Conservation (phyloP, 208 protist genomes). For the Wallacemonas rigidus region DNA sequence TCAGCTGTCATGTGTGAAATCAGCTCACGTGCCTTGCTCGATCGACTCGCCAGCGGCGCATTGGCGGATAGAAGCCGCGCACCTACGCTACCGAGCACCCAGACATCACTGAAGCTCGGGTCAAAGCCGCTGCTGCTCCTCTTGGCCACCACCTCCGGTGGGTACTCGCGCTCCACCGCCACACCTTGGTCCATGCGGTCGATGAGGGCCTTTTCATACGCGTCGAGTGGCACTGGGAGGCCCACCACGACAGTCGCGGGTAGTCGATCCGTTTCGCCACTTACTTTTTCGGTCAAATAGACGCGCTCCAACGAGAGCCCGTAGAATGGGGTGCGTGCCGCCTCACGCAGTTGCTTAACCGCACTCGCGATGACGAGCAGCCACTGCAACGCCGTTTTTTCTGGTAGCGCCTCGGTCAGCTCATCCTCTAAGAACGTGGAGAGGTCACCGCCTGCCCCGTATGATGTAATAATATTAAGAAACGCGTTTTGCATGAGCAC, state of each 20-base stretch:
- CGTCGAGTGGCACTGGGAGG: slow-evolving; percentile 55
- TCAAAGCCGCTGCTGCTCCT: slow-evolving; percentile 37
- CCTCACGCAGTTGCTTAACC: slow-evolving; percentile 46
- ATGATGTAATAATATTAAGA: slow-evolving; percentile 68
- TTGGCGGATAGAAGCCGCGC: slow-evolving; percentile 52
- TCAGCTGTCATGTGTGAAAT: slow-evolving; percentile 59
- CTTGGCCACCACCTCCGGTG: slow-evolving; percentile 56
- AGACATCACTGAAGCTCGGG: slow-evolving; percentile 63
- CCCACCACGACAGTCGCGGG: slow-evolving; percentile 40
- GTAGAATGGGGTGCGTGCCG: slow-evolving; percentile 43
- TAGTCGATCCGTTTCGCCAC: slow-evolving; percentile 15
- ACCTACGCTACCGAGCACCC: slow-evolving; percentile 64
- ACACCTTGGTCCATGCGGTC: slow-evolving; percentile 54
- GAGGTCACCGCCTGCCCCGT: slow-evolving; percentile 58
- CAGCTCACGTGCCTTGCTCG: slow-evolving; percentile 37
- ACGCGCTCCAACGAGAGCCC: slow-evolving; percentile 63
- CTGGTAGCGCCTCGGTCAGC: slow-evolving; percentile 31
- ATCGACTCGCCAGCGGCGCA: slow-evolving; percentile 36
- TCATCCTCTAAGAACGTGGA: slow-evolving; percentile 63
- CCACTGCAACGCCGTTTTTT: slow-evolving; percentile 53
- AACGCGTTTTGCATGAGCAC: slow-evolving; percentile 66
- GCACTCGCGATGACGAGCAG: slow-evolving; percentile 49
- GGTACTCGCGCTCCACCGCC: slow-evolving; percentile 65
- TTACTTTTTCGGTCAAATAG: slow-evolving; percentile 36
- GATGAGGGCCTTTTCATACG: slow-evolving; percentile 54